Percentiles rank a stretch among this genome's conserved stretches.
Conservation (phyloP, 768 basidiomycete genomes). For the Lactarius akahatsu region DNA sequence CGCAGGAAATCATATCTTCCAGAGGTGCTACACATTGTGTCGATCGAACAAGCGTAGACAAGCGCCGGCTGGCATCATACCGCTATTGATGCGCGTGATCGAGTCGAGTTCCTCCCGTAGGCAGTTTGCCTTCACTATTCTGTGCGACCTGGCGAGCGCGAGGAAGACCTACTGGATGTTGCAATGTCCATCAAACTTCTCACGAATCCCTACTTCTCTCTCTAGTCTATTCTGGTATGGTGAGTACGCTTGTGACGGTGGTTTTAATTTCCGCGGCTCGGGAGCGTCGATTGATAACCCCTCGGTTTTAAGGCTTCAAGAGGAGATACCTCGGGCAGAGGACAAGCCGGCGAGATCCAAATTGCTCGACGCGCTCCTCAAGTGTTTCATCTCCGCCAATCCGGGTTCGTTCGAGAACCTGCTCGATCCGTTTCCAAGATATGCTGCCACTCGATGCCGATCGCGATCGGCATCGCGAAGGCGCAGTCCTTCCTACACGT, state of each 20-base stretch:
- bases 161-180: conserved; percentile 83
- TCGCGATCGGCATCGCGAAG: conserved; percentile 77
- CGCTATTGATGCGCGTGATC: conserved; percentile 86
- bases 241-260: conserved; percentile 37
- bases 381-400: conserved; percentile 81
- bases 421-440: conserved; percentile 90
- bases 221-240: conserved; percentile 92
- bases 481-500: conserved; percentile 85
- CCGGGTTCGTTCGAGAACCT: conserved; percentile 90
- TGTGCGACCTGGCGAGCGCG: conserved; percentile 94
- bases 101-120: conserved; percentile 87
- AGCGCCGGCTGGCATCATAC: conserved; percentile 92
- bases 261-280: neutral
- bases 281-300: neutral
- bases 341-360: conserved; percentile 72
- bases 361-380: conserved; percentile 67
- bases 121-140: conserved; percentile 91
- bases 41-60: conserved; percentile 82
- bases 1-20: conserved; percentile 86
- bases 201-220: conserved; percentile 84
- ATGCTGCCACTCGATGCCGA: conserved; percentile 67
- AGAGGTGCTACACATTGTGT: conserved; percentile 95
- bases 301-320: conserved; percentile 67
- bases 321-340: conserved; percentile 92
- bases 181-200: conserved; percentile 72